Percentiles rank a stretch among this genome's conserved stretches.
phyloP scores from a whole-genome alignment of 352 stramenopile genomes.

The Elongisporangium prolatum region DNA sequence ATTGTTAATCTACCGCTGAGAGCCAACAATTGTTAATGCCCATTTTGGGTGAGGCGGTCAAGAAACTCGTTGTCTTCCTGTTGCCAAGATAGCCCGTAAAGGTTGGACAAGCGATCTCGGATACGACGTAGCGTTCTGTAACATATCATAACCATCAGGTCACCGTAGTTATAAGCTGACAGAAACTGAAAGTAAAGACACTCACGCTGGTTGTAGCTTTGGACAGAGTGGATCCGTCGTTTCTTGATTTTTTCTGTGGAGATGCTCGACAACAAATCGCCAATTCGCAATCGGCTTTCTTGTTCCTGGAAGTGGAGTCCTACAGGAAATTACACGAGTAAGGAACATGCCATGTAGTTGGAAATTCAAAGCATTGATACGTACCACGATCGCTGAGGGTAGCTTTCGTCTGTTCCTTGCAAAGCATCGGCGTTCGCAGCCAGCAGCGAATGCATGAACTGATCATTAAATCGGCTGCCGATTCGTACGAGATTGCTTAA shows the following conservation, averaged over 20 bases:
- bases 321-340: conserved; percentile 4
- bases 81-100: conserved; percentile 48
- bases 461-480: conserved; percentile 31
- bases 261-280: conserved; percentile 59
- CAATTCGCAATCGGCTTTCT: conserved; percentile 67
- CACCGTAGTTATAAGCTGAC: neutral
- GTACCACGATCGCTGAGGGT: conserved; percentile 46
- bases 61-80: conserved; percentile 49
- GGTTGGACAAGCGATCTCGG: conserved; percentile 44
- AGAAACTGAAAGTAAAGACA: conserved; percentile 11
- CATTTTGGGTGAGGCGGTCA: conserved; percentile 1
- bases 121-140: conserved; percentile 57
- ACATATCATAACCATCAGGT: neutral
- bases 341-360: neutral
- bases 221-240: conserved; percentile 15
- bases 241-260: conserved; percentile 18
- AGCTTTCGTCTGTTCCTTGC: conserved; percentile 28
- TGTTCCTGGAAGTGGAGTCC: conserved; percentile 48
- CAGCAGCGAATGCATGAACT: conserved; percentile 40
- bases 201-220: conserved; percentile 30
- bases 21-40: neutral
- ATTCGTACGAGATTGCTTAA: conserved; percentile 27
- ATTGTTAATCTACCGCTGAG: neutral
- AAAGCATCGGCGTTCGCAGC: conserved; percentile 37
- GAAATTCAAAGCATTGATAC: neutral